Base-by-base conservation (phyloP, 495 filamentous ascomycete genomes). In the Penicillium waksmanii region DNA sequence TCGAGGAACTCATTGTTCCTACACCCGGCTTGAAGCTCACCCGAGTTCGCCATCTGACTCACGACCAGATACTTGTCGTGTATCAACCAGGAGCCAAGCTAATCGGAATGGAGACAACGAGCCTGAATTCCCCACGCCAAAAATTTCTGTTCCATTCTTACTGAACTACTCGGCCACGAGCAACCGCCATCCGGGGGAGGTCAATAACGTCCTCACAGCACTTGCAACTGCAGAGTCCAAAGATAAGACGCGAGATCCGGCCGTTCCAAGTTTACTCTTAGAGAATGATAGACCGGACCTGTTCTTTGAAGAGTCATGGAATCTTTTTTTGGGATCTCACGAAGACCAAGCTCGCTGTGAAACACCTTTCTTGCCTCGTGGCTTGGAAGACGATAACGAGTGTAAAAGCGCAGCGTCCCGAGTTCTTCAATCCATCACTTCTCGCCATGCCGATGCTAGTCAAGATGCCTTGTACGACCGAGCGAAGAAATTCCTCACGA, bases 261-360 rank as follows among this genome's bases (percentile, higher is more conserved):
- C 33, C 5, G 21, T 64, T 36, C 57, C 62, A 17, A 64, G 62
- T 31, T 44, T 57, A 38, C 48, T 51, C 6, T 5, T 64, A 2
- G 57, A 64, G 31, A 18, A n/a, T 33, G 18, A 57, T 17, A 52
- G 35, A 47, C 31, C 36, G 12, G 52, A 51, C 19, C 42, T 60
- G 9, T 64, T 64, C 42, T 48, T 46, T 11, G 61, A 60, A 17
- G 53, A 64, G 19, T 60, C 57, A 13, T 64, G 61, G 61, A 53
- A 35, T 18, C 10, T 64, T 19, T 57, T 64, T 40, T 60, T 64
- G 44, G 48, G 48, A 4, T 42, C 56, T 11, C 33, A 43, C 11
- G 1, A 50, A 27, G 17, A 40, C 10, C 34, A 54, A 6, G 33
- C 1, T 7, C 36, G 36, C 2, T 17, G 40, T 25, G 38, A 42